phyloP scores from a whole-genome alignment of 352 stramenopile species.

The Pythium scleroteichum region DNA sequence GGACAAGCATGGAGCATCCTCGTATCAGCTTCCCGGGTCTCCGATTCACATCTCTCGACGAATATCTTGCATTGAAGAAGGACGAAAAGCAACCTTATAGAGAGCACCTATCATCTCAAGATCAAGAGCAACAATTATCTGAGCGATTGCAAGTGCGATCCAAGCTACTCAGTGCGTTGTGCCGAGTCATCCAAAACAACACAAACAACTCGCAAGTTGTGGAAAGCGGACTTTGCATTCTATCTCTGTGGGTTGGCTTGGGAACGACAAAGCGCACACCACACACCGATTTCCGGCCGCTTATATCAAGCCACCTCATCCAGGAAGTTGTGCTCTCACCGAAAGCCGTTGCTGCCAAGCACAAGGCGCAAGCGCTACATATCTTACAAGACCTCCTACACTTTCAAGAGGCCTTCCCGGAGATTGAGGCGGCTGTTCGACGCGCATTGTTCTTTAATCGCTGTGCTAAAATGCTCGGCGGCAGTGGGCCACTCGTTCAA shows the following conservation, averaged over 20 bases:
- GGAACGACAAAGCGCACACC: constrained; percentile 5
- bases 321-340: constrained; percentile 33
- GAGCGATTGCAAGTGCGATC: constrained; percentile 27
- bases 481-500: background rate
- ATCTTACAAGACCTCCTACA: constrained; percentile 27
- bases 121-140: constrained; percentile 21
- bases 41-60: constrained; percentile 25
- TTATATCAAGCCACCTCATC: constrained; percentile 30
- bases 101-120: constrained; percentile 15
- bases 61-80: constrained; percentile 25
- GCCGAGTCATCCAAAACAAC: constrained; percentile 38
- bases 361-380: constrained; percentile 19
- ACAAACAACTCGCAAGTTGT: constrained; percentile 22
- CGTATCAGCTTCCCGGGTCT: constrained; percentile 29
- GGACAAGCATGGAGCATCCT: constrained; percentile 21
- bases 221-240: constrained; percentile 26
- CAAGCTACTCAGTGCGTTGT: constrained; percentile 33
- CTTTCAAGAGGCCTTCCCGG: constrained; percentile 24
- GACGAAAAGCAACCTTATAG: constrained; percentile 9
- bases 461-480: constrained; percentile 60
- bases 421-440: constrained; percentile 26
- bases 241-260: constrained; percentile 29
- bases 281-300: constrained; percentile 23
- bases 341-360: constrained; percentile 24
- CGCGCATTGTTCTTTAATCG: constrained; percentile 66